Conservation (phyloP, 148 eudicot genomes). For the Spergularia marina region DNA sequence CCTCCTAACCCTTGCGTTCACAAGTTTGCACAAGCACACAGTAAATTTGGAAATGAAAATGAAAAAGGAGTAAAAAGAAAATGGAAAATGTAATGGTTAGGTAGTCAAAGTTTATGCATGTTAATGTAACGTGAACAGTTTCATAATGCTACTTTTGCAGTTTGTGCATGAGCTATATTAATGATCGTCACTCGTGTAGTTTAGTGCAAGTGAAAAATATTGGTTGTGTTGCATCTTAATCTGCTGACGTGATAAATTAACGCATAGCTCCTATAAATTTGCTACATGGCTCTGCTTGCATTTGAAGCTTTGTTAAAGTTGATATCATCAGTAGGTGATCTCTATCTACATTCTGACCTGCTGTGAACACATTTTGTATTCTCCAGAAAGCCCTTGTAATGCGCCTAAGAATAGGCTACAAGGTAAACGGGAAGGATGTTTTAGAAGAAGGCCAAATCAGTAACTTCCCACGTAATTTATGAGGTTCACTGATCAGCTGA, state of each 20-base stretch:
- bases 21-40: not conserved
- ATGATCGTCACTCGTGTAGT: not conserved
- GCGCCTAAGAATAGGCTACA: slow-evolving; percentile 84
- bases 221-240: too few relatives aligned
- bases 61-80: not conserved
- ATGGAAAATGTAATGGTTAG: not conserved
- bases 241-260: not conserved
- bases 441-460: slow-evolving; percentile 93
- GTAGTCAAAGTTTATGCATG: not conserved
- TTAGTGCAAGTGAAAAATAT: not conserved
- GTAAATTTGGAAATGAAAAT: not conserved
- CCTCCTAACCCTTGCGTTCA: not conserved
- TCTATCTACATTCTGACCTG: not conserved
- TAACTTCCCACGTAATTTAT: slow-evolving; percentile 77
- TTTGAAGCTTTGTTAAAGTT: not conserved
- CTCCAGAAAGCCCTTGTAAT: slow-evolving; percentile 87
- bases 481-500: slow-evolving; percentile 24
- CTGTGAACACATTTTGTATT: slow-evolving; percentile 1
- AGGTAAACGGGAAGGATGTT: slow-evolving; percentile 59
- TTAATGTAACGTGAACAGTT: not conserved
- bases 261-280: too few relatives aligned
- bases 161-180: not conserved
- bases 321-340: not conserved
- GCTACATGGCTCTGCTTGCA: not conserved
- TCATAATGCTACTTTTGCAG: not conserved